Conservation (phyloP, 768 basidiomycete genomes). For the Mycena latifolia region DNA sequence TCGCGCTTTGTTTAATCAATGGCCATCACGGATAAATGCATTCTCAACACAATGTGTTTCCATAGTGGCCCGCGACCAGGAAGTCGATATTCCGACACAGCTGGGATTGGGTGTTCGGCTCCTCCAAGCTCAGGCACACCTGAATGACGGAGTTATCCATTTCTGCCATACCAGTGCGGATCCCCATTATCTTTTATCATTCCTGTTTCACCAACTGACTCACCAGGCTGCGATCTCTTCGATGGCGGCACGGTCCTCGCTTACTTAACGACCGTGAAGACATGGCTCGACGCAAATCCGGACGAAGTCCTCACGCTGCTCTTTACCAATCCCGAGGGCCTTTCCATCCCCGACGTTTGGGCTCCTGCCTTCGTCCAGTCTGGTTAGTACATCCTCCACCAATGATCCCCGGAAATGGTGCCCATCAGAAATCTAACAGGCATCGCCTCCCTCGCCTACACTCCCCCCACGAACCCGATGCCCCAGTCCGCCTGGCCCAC, state of each 20-base stretch:
- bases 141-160: constrained; percentile 59
- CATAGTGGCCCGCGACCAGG: constrained; percentile 54
- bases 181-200: not conserved
- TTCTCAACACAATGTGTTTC: not conserved
- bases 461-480: constrained; percentile 57
- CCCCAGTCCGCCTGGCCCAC: constrained; percentile 58
- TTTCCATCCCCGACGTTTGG: constrained; percentile 61
- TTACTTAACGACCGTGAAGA: constrained; percentile 65
- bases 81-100: constrained; percentile 48
- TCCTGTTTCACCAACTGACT: not conserved
- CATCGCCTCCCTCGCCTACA: constrained; percentile 59
- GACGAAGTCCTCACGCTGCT: constrained; percentile 75
- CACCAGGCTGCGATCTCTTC: constrained; percentile 59
- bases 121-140: constrained; percentile 51
- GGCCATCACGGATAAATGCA: no score
- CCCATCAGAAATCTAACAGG: constrained; percentile 40
- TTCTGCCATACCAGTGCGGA: constrained; percentile 76
- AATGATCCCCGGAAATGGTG: not conserved
- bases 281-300: constrained; percentile 70
- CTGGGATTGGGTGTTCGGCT: constrained; percentile 47
- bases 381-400: constrained; percentile 45
- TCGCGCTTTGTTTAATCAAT: not conserved
- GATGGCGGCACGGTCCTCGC: constrained; percentile 63
- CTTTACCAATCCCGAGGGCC: constrained; percentile 74
- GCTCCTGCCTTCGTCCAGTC: constrained; percentile 64